Conservation (phyloP, 106 monocot genomes). For the Agapanthus africanus region DNA sequence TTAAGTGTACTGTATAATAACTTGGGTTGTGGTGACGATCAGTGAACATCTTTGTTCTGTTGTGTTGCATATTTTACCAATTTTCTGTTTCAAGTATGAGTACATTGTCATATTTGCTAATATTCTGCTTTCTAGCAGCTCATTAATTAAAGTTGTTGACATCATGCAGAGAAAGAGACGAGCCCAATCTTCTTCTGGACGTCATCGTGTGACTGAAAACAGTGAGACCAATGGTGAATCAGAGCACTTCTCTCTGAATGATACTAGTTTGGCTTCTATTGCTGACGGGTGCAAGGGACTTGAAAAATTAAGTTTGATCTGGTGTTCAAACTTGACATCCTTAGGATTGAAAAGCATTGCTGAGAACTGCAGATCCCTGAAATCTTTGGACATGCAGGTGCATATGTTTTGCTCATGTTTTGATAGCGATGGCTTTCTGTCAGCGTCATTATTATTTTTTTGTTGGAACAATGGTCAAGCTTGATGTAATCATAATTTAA, state of each 20-base stretch:
- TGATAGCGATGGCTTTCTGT: too few relatives aligned
- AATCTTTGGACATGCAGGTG: conserved; percentile 78
- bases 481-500: too few relatives aligned
- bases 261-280: conserved; percentile 59
- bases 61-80: neutral
- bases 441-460: too few relatives aligned
- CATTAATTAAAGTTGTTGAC: neutral
- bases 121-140: neutral
- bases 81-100: neutral
- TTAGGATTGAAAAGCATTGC: conserved; percentile 64
- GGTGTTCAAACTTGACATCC: conserved; percentile 79
- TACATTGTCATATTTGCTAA: neutral
- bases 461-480: too few relatives aligned
- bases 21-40: neutral
- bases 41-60: neutral
- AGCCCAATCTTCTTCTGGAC: conserved; percentile 10
- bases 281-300: conserved; percentile 54
- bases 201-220: conserved; percentile 6
- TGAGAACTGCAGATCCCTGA: conserved; percentile 59
- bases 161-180: conserved; percentile 49
- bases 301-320: conserved; percentile 67
- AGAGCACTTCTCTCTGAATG: conserved; percentile 40
- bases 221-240: conserved; percentile 24
- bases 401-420: too few relatives aligned
- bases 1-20: neutral